Conservation (phyloP, 2,329 filamentous ascomycete genomes). For the Chaetomium globosum region DNA sequence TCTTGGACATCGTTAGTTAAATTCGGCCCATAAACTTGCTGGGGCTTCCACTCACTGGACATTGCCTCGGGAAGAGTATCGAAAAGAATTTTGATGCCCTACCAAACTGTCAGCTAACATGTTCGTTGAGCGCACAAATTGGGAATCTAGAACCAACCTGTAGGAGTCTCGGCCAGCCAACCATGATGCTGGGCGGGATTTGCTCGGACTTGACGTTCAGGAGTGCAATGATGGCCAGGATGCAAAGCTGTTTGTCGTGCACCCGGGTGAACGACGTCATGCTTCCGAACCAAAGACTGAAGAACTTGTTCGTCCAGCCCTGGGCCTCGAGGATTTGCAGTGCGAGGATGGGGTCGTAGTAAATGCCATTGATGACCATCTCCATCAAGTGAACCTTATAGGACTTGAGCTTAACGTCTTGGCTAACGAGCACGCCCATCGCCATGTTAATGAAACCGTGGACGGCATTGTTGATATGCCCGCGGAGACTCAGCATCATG, state of each 20-base stretch:
- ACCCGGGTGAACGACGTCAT: constrained; percentile 92
- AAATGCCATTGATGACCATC: constrained; percentile 96
- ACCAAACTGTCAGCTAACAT: constrained; percentile 23
- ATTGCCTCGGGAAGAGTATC: constrained; percentile 84
- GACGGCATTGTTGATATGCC: constrained; percentile 84
- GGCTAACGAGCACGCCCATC: constrained; percentile 76
- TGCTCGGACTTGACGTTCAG: constrained; percentile 77
- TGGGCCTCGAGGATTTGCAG: constrained; percentile 87
- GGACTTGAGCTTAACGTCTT: constrained; percentile 84
- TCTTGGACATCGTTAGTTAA: constrained; percentile 53
- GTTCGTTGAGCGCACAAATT: constrained; percentile 38
- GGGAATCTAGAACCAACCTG: constrained; percentile 48
- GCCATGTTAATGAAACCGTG: constrained; percentile 86
- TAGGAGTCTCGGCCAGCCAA: constrained; percentile 90
- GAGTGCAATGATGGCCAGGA: constrained; percentile 86
- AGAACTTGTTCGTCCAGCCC: constrained; percentile 98
- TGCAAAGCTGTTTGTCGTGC: constrained; percentile 98
- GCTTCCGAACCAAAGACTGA: constrained; percentile 95
- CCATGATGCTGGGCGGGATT: constrained; percentile 88
- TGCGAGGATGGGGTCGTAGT: constrained; percentile 89
- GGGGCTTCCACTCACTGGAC: constrained; percentile 65
- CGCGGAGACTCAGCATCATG: constrained; percentile 92
- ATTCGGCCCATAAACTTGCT: background rate
- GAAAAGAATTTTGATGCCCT: constrained; percentile 86
- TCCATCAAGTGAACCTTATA: constrained; percentile 97